Evolutionary conservation across 2,329 filamentous ascomycete genomes (phyloP), one percentile per base, ranked within the genome.

Genomic region (Exophiala dermatitidis): DNA sequence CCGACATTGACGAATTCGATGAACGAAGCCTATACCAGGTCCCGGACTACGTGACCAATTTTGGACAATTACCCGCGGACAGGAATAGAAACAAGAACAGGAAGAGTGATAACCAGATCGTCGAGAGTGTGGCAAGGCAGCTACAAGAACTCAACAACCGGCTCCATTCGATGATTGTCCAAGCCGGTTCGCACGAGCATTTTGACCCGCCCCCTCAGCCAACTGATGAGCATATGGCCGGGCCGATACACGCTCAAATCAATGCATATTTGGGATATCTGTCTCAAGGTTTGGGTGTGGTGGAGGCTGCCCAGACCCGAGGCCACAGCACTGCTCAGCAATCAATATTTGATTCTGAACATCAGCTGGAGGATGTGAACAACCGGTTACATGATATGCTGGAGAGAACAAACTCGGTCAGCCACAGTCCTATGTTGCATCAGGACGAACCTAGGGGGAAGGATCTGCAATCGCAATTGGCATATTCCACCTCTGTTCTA

Each of bases 401-500:
- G 10, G 67, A 70, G 37, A 73, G 10, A 69, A 75, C 42, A 70
- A 75, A 19, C 65, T 71, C 46, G 64, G 69, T 57, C 64, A 67
- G 65, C 72, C 64, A 67, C 69, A 49, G 72, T 71, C 62, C 76
- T 10, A 70, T 72, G 36, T 73, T 82, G 46, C 74, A 78, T 29
- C 82, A 83, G 3, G 85, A 86, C 2, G 70, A 77, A 34, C 69
- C 77, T 2, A 74, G 77, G 1, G 78, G 78, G 3, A 74, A 77
- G 42, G 79, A 78, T 29, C 68, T 88, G 4, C 77, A 85, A 44
- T 79, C 82, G 29, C 88, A 93, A 62, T 72, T 95, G 3, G 75
- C 79, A 26, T 87, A 84, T 19, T 94, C 97, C 67, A 85, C 83
- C 10, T 74, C 80, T 5, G 88, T 88, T 64, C 83, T 97, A 0